A percentile compares a stretch with the other conserved stretches of the same genome.
These are phyloP conservation scores for Solanum pinnatisectum DNA, from an alignment of 257 asterid species.

Conservation along the genomic window DNA sequence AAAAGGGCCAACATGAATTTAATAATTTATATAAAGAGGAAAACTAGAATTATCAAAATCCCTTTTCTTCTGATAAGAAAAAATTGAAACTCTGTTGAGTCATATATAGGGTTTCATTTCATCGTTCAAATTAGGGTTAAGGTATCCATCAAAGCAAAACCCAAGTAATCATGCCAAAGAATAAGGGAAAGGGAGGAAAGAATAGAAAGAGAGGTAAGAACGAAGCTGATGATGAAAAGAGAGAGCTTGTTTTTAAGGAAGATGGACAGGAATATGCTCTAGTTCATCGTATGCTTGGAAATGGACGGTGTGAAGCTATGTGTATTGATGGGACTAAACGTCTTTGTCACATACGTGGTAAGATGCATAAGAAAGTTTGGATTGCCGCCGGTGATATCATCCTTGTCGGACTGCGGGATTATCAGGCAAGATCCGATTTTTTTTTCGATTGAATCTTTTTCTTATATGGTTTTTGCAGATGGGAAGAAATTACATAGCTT, in stretches of 20 bases:
- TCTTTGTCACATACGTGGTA: constrained; percentile 87
- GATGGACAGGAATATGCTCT: constrained; percentile 96
- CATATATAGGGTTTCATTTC: neutral
- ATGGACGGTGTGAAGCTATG: constrained; percentile 85
- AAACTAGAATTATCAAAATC: neutral
- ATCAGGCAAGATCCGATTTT: constrained; percentile 33
- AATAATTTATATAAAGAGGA: neutral
- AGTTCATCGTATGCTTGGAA: constrained; percentile 86
- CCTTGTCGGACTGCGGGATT: constrained; percentile 94
- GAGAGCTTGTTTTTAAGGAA: constrained; percentile 91
- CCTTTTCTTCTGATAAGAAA: neutral
- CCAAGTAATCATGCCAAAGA: neutral
- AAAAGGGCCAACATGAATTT: neutral
- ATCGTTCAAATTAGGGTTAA: neutral
- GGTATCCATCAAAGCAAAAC: neutral
- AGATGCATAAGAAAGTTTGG: constrained; percentile 98
- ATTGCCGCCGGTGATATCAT: constrained; percentile 92
- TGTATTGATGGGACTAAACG: constrained; percentile 87
- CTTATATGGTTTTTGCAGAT: neutral
- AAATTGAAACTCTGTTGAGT: neutral
- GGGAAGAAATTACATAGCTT: neutral
- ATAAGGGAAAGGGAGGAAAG: constrained; percentile 82
- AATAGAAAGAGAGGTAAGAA: constrained; percentile 95
- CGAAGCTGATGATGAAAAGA: constrained; percentile 91
- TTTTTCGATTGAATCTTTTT: neutral